A percentile compares a stretch with the other conserved stretches of the same genome.
Conservation (phyloP, 352 stramenopile species). For the Nothophytophthora sp. region DNA sequence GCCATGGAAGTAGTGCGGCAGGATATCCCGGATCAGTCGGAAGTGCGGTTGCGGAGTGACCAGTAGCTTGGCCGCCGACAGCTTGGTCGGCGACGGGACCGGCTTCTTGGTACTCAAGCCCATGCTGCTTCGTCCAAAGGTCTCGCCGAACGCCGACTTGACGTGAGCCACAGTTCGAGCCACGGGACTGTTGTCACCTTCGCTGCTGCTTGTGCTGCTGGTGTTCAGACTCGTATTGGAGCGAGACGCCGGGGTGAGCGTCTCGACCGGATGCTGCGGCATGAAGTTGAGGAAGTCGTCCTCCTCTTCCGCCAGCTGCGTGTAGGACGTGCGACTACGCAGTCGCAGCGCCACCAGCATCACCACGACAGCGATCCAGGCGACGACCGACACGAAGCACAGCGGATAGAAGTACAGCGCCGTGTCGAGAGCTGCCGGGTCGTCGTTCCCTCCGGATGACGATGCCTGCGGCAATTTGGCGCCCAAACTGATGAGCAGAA, state of each 20-base stretch:
- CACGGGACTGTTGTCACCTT: conserved; percentile 23
- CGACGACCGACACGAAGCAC: conserved; percentile 70
- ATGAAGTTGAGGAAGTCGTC: conserved; percentile 55
- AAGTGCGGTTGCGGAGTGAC: conserved; percentile 68
- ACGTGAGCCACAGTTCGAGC: conserved; percentile 51
- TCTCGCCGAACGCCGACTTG: conserved; percentile 72
- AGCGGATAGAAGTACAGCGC: conserved; percentile 80
- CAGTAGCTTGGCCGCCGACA: conserved; percentile 35
- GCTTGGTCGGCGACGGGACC: conserved; percentile 29
- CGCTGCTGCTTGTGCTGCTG: conserved; percentile 36
- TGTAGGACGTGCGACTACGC: conserved; percentile 62
- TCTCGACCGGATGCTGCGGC: conserved; percentile 36
- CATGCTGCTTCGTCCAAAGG: conserved; percentile 47
- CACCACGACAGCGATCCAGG: conserved; percentile 68
- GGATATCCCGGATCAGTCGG: conserved; percentile 62
- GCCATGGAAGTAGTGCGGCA: conserved; percentile 80
- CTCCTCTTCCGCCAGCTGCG: conserved; percentile 58
- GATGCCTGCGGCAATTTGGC: conserved; percentile 42
- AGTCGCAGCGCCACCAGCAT: conserved; percentile 70
- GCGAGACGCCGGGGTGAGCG: conserved; percentile 12
- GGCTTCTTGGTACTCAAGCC: conserved; percentile 46
- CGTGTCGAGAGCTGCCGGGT: conserved; percentile 37
- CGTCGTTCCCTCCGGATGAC: conserved; percentile 11
- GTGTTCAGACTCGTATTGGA: conserved; percentile 31
- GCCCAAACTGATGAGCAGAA: conserved; percentile 48